These are phyloP conservation scores for Colletotrichum cereale DNA, from an alignment of 2,329 filamentous ascomycete species.

Conservation along the genomic window DNA sequence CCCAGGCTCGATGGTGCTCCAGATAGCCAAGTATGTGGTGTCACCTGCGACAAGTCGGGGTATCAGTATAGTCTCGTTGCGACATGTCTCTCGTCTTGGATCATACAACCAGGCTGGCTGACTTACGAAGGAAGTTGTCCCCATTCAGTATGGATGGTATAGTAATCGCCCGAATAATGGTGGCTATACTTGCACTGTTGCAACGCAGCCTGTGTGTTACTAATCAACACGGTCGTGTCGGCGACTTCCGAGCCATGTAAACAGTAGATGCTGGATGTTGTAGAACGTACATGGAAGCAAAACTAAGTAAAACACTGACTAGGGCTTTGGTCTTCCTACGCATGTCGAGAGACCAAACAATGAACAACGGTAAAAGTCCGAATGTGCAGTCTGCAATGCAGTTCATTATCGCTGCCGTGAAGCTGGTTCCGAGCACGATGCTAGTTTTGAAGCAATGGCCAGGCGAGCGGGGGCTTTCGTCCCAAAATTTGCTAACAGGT, in stretches of 20 bases:
- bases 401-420: slow-evolving; percentile 53
- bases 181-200: slow-evolving; percentile 48
- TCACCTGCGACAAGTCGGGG: slow-evolving; percentile 36
- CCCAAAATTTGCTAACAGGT: slow-evolving; percentile 55
- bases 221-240: not conserved
- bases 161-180: slow-evolving; percentile 58
- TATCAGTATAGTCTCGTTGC: not conserved
- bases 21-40: slow-evolving; percentile 58
- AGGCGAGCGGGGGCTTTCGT: slow-evolving; percentile 43
- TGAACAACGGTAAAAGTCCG: slow-evolving; percentile 52
- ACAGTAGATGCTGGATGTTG: not conserved
- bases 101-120: not conserved
- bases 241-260: not conserved
- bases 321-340: slow-evolving; percentile 53
- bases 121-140: slow-evolving; percentile 55
- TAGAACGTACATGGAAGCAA: slow-evolving; percentile 48
- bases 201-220: not conserved
- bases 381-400: slow-evolving; percentile 55
- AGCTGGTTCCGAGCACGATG: slow-evolving; percentile 48
- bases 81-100: too few relatives aligned
- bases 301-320: slow-evolving; percentile 47
- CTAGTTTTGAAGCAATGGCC: slow-evolving; percentile 48
- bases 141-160: slow-evolving; percentile 51
- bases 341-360: slow-evolving; percentile 58
- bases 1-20: slow-evolving; percentile 58